Conservation (phyloP, 768 basidiomycete species). For the Fomitopsis serialis region DNA sequence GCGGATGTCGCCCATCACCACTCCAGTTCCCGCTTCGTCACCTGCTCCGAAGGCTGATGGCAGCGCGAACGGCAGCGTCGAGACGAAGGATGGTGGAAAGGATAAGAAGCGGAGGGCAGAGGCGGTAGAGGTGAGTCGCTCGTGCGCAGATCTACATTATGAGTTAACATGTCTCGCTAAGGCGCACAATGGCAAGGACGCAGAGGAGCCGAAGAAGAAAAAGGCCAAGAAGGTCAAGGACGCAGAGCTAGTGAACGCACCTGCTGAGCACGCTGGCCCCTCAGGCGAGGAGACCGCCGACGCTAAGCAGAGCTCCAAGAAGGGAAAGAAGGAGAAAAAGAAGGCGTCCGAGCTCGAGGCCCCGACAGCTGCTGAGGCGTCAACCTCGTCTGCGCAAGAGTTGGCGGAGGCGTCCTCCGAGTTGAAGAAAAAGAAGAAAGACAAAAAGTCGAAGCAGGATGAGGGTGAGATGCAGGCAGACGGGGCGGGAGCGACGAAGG, state of each 20-base stretch:
- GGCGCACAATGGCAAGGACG: background rate
- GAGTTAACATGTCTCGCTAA: background rate
- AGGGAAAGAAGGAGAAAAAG: conserved; percentile 25
- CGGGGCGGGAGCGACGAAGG: conserved; percentile 5
- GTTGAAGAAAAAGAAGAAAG: conserved; percentile 10
- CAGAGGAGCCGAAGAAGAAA: conserved; percentile 18
- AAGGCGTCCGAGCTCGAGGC: conserved; percentile 14
- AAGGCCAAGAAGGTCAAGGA: conserved; percentile 14
- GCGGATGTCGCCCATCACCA: conserved; percentile 42
- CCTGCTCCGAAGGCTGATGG: background rate
- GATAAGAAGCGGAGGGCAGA: conserved; percentile 21
- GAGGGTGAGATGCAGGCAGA: conserved; percentile 3
- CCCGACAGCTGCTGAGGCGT: background rate
- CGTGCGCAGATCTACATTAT: background rate
- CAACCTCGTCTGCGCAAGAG: background rate
- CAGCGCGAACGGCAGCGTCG: conserved; percentile 6
- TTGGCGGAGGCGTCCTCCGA: background rate
- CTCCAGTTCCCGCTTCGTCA: conserved; percentile 14
- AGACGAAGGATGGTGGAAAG: conserved; percentile 23
- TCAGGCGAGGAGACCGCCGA: conserved; percentile 4
- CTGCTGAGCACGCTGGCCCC: conserved; percentile 2
- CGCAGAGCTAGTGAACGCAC: background rate
- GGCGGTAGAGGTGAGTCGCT: conserved; percentile 11
- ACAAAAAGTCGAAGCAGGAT: conserved; percentile 6
- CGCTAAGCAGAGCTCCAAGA: conserved; percentile 15